phyloP scores from a whole-genome alignment of 257 asterid species.

The Gardenia jasminoides region DNA sequence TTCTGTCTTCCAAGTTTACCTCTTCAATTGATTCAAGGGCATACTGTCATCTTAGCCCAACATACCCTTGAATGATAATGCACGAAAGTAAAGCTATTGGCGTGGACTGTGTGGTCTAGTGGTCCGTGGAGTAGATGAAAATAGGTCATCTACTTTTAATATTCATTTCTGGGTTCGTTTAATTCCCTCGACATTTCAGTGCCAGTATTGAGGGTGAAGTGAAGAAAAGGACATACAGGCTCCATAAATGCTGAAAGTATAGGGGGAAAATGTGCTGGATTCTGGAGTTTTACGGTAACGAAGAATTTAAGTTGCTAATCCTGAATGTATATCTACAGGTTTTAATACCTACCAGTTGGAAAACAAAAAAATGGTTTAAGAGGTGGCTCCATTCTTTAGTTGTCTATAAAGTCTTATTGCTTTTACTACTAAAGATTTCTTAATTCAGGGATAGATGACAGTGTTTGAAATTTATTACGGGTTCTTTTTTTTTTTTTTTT shows the following conservation, averaged over 20 bases:
- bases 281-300: too few relatives aligned
- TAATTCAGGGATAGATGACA: too few relatives aligned
- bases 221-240: neutral
- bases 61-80: neutral
- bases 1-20: neutral
- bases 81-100: neutral
- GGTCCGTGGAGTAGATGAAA: neutral
- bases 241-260: neutral
- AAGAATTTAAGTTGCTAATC: too few relatives aligned
- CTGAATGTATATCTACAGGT: too few relatives aligned
- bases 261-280: too few relatives aligned
- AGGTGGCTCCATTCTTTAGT: too few relatives aligned
- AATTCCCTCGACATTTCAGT: neutral
- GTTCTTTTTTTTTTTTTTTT: too few relatives aligned
- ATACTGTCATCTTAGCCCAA: neutral
- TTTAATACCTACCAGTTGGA: too few relatives aligned
- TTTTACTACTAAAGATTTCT: too few relatives aligned
- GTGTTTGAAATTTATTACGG: too few relatives aligned
- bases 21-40: neutral
- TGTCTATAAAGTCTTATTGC: too few relatives aligned
- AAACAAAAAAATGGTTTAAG: too few relatives aligned
- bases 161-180: neutral
- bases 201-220: neutral
- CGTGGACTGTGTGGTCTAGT: neutral
- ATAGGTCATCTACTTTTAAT: neutral